Evolutionary conservation across 768 basidiomycete genomes (phyloP), one percentile per base, ranked within the genome.

Genomic region (Mrakia hoshinonis): DNA sequence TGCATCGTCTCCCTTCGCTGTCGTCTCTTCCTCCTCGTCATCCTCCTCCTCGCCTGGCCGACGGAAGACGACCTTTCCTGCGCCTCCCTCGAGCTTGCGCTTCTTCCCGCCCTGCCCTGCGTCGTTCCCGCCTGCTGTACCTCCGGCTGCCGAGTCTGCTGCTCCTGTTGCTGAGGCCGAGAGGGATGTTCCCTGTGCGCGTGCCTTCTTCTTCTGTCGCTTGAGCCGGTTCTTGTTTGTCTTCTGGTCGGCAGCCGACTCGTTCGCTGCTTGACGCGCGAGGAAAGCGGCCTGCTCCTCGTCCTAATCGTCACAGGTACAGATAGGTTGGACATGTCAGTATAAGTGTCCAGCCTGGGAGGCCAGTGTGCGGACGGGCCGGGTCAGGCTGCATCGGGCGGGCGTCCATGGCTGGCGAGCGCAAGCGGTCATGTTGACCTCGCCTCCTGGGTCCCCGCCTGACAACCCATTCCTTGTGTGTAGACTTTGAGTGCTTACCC

Each of bases 221-320:
- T 90, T 97, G 20, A 90, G 90, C 24, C 96, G 85, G 79, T 99
- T 99, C 82, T 93, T 98, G 15, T 91, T 88, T 0, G 95, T 97
- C 82, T 93, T 96, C 2, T 88, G 87, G 58, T 95, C 88, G 0
- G 89, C 86, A 3, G 81, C 76, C 36, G 86, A 87, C 43, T 90
- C 87, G 34, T 87, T 84, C 73, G 87, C 89, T 54, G 82, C 84
- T 76, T 87, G 85, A 75, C 87, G 89, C 61, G 80, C 84, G 75
- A 89, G 87, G 75, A 94, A 96, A 62, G 89, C 93, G 12, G 82
- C 82, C 29, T 82, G 83, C 60, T 87, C 87, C 9, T 81, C 77
- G 82, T 92, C 90, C 92, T 94, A 73, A 72, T 7, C 34, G 46
- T 22, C 49, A 52, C 58, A 36, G 47, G 2, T 26, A 55, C 31